Evolutionary conservation across 305 asterid genomes (phyloP).

Genomic region (Solanum hybrid): DNA sequence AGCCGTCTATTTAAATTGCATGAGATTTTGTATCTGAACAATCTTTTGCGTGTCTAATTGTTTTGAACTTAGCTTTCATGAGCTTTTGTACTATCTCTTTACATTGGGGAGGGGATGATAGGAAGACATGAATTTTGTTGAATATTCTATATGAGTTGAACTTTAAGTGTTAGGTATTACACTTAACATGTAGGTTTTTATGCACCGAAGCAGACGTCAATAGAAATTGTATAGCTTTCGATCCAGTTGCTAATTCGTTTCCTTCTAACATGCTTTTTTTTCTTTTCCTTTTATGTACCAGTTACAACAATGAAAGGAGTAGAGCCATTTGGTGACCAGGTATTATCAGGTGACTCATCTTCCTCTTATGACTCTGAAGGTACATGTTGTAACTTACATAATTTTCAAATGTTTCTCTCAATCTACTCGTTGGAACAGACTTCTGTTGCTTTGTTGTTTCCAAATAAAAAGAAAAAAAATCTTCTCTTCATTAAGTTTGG

Average conservation of each 20-base stretch:
- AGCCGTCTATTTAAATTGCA: neutral
- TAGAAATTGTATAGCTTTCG: neutral
- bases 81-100: neutral
- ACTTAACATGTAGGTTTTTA: too few species aligned
- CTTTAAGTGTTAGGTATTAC: neutral
- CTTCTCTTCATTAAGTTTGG: neutral
- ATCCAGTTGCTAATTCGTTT: neutral
- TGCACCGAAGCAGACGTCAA: neutral
- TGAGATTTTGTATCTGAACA: neutral
- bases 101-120: neutral
- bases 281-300: neutral
- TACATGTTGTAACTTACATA: conserved; percentile 2
- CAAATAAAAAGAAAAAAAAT: neutral
- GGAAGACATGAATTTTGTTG: neutral
- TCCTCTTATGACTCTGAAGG: conserved; percentile 35
- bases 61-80: neutral
- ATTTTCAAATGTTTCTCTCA: neutral
- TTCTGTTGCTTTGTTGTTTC: neutral
- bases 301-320: conserved; percentile 23
- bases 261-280: neutral
- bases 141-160: neutral
- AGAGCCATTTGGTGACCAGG: conserved; percentile 29
- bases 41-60: neutral
- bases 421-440: neutral
- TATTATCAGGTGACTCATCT: conserved; percentile 39